Evolutionary conservation across 225 moss, liverwort and hornwort genomes (phyloP), one percentile per base, ranked within the genome.

Genomic region (Neckera pumila): DNA sequence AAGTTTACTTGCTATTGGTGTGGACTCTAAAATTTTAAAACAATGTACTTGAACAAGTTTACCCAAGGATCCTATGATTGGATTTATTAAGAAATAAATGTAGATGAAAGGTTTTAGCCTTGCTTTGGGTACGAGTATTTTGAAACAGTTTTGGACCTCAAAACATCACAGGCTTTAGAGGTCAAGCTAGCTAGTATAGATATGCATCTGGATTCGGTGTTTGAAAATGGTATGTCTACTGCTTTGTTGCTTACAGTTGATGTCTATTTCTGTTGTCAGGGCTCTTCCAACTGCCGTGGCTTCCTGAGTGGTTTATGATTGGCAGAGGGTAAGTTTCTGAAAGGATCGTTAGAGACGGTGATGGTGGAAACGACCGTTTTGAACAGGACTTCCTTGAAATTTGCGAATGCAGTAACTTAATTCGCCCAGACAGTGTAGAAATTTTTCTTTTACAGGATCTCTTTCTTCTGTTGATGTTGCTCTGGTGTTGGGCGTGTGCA

Each of bases 251-350:
- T 85, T 54, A 82, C 86, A 25, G 64, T 84, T 60, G 81, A 64
- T 79, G 25, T 76, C 62, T 81, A 61, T 47, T 81, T 82, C 54
- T 91, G 79, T 79, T 82, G 60, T 38, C 94, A 95, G 97, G 89
- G 21, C 59, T 95, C 84, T 95, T 95, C 74, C 96, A 92, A 86
- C 81, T 88, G 42, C 84, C 86, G 62, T 82, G 90, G 84, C 79
- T 87, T 88, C 86, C 87, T 61, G 89, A 89, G 91, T 86, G 60
- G 87, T 53, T 60, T 65, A 87, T 94, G 83, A 88, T 77, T 61
- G 34, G 36, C 78, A 69, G 84, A 71, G 87, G 83, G 90, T 84
- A 89, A 92, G 85, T 70, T 87, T 71, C 28, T 31, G 60, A 83
- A 61, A n/a, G n/a, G n/a, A 58, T 70, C 36, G 65, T 76, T 33